Base-by-base conservation (phyloP, 371 early-diverging fungal genomes). In the Rhizomucor pusillus region DNA sequence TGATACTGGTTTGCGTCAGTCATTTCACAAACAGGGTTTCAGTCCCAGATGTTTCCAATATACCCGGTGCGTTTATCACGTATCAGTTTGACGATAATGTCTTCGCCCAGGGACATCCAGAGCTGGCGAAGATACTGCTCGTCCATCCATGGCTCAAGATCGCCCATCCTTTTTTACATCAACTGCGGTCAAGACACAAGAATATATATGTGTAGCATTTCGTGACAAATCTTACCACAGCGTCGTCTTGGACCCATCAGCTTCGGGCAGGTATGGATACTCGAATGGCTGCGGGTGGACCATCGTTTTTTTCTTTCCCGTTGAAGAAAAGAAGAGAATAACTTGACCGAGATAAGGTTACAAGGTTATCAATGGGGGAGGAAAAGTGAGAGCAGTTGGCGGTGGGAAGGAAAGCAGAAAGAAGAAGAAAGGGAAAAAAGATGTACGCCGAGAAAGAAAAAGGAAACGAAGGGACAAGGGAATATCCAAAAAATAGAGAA, bases 71-170 rank as follows among this genome's bases (percentile, higher is more conserved):
- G 33, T 73, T 61, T 65, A 69, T 97, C 92, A 87, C 92, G 69
- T 87, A 89, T 91, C 43, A 91, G 79, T 70, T 95, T 95, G 43
- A 93, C 92, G n/a, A 82, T 68, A 2, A 91, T 89, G 33, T 65
- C 54, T 63, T 90, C 90, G 23, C 91, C 90, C 23, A 83, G 43
- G 10, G 63, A 65, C n/a, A 67, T 70, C 93, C 92, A 93, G 5
- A 88, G 60, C 60, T 86, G 80, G 20, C 80, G 71, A 47, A 93
- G 68, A 66, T 75, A 91, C 47, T 71, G 73, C 52, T 93, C 92
- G 63, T 90, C 90, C 92, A 91, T 91, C 91, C 93, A 91, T 10
- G 82, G 77, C 57, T 91, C 91, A 22, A 92, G 74, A 52, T 90
- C 90, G 43, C 90, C 90, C 89, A 89, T 89, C 90, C 90, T 77